Evolutionary conservation across 805 yeast species (phyloP), one percentile per base, ranked within the genome.

Genomic region (Torulaspora gathmanii): DNA sequence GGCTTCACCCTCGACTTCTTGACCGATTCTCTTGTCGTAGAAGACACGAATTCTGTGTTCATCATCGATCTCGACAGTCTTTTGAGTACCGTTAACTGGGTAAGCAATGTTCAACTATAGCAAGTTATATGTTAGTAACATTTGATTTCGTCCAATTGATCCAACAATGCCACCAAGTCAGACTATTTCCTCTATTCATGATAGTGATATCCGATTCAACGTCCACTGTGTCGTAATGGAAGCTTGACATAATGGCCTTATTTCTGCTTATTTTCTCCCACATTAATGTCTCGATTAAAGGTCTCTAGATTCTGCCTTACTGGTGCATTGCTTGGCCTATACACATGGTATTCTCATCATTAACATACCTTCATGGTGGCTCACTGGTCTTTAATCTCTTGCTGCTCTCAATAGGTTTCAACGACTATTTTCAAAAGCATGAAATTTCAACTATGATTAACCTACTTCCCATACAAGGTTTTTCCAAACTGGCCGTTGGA

Each of bases 1-100:
- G 58, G 88, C 75, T 75, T 93, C 99, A 77, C 98, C 99, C 71
- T 89, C 96, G 71, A 93, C 95, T 79, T 93, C 99, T 79, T 89
- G 97, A 70, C 99, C 99, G 83, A 93, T 87, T 77, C 98, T 89
- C 85, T 93, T 93, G 74, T 93, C 99, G 86, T 88, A 90, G 80
- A 93, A 90, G 73, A 80, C 87, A 74, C 96, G 93, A 74, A 91
- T 81, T 73, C 93, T 90, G 84, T 90, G 98, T 77, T 93, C 99
- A 72, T 93, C 99, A 71, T 93, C 99, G 69, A 93, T 87, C 62
- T 93, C 98, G 74, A 91, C 78, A 77, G 86, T 76, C 82, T 93
- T 93, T 78, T 93, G 97, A 69, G 99, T 85, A 83, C 99, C 99
- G 87, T 93, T 95, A 75, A 96, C 91, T 80, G 99, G 99, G 83